These are phyloP conservation scores for Rhodosporidiobolus sp. DNA, from an alignment of 768 basidiomycete species.

Conservation along the genomic window DNA sequence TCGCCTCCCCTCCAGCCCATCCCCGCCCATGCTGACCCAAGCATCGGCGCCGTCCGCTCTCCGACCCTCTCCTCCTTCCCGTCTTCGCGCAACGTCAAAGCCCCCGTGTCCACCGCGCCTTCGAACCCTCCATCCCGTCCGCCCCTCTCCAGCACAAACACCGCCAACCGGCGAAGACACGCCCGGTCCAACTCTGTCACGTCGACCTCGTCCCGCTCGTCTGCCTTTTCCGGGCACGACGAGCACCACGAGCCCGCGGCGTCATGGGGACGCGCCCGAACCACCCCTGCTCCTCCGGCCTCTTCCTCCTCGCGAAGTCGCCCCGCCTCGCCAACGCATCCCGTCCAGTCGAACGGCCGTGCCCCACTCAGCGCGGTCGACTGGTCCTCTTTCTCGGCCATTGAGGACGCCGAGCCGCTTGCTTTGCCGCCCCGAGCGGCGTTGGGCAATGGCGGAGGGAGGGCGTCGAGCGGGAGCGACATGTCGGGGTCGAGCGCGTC, in stretches of 20 bases:
- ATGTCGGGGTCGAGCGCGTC: background rate
- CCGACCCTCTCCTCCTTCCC: constrained; percentile 9
- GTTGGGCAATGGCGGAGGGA: background rate
- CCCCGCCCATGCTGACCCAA: background rate
- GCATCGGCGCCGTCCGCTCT: background rate
- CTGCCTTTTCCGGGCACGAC: background rate
- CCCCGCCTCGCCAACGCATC: background rate
- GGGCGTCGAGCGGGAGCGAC: constrained; percentile 12
- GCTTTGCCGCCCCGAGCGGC: too few species aligned
- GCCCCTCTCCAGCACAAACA: background rate
- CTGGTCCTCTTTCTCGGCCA: background rate
- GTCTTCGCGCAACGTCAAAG: constrained; percentile 5
- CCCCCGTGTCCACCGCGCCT: background rate
- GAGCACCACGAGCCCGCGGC: background rate
- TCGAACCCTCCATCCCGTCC: background rate
- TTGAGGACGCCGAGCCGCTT: background rate
- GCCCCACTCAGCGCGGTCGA: background rate
- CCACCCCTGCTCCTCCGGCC: background rate
- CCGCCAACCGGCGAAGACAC: background rate
- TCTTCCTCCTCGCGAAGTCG: background rate
- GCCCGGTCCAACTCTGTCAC: constrained; percentile 5
- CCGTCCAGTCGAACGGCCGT: background rate
- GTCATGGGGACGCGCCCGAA: background rate
- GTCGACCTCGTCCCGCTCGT: constrained; percentile 8
- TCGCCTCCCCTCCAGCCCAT: constrained; percentile 13